phyloP scores from a whole-genome alignment of 805 yeast genomes.

The Candida taoyuanica region DNA sequence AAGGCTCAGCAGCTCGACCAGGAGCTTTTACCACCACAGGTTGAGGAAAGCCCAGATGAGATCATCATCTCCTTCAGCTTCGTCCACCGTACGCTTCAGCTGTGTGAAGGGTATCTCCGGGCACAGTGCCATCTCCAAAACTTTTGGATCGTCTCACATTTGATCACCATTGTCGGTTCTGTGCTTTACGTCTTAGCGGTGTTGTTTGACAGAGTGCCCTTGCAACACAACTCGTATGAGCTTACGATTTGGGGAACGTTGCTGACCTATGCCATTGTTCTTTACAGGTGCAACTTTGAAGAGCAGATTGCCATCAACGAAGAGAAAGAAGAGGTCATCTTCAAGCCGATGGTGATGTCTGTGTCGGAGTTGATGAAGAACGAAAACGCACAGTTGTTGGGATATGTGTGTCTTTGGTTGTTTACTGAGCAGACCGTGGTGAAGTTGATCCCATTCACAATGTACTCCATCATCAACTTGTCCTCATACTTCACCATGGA shows the following conservation, averaged over 20 bases:
- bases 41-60: not conserved
- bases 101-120: conserved; percentile 9
- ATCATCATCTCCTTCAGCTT: conserved; percentile 9
- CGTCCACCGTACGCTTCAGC: conserved; percentile 1
- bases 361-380: conserved; percentile 35
- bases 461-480: conserved; percentile 37
- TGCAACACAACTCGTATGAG: conserved; percentile 13
- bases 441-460: conserved; percentile 37
- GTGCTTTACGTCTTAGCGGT: conserved; percentile 7
- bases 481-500: conserved; percentile 31
- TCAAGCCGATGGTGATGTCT: conserved; percentile 18
- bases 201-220: not conserved
- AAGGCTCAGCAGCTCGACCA: not conserved
- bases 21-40: too few relatives aligned
- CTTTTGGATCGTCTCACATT: conserved; percentile 24
- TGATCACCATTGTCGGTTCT: conserved; percentile 19
- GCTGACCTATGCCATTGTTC: conserved; percentile 24
- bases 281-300: conserved; percentile 20
- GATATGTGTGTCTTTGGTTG: conserved; percentile 35
- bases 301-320: conserved; percentile 16
- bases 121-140: conserved; percentile 20
- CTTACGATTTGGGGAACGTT: conserved; percentile 19
- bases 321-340: conserved; percentile 12
- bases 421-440: conserved; percentile 29
- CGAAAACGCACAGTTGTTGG: conserved; percentile 37